Conservation (phyloP, 768 basidiomycete genomes). For the Lactifluus piperatus region DNA sequence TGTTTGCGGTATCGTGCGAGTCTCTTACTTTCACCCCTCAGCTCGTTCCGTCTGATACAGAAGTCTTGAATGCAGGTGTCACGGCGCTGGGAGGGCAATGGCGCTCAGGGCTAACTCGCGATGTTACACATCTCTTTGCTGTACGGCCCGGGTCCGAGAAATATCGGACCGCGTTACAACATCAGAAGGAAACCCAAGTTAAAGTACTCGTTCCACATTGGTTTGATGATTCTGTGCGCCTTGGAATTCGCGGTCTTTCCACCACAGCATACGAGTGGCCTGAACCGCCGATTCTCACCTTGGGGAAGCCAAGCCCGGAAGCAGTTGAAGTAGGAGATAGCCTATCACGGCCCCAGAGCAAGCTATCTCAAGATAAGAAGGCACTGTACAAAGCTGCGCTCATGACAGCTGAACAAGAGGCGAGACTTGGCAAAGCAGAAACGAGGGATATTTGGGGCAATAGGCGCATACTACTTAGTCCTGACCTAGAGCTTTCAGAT, state of each 20-base stretch:
- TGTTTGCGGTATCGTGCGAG: neutral
- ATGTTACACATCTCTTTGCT: constrained; percentile 83
- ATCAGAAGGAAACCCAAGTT: constrained; percentile 48
- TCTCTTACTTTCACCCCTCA: constrained; percentile 22
- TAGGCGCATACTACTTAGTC: constrained; percentile 51
- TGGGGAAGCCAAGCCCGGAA: constrained; percentile 21
- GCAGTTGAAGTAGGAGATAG: constrained; percentile 22
- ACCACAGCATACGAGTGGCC: constrained; percentile 66
- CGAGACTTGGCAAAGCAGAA: constrained; percentile 15
- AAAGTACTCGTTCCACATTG: constrained; percentile 81
- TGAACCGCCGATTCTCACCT: constrained; percentile 45
- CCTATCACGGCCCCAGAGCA: constrained; percentile 26
- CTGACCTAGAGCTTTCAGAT: constrained; percentile 44
- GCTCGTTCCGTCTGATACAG: constrained; percentile 57
- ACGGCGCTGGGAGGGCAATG: constrained; percentile 75
- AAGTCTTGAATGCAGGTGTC: constrained; percentile 66
- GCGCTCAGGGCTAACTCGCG: constrained; percentile 65
- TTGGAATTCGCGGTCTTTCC: constrained; percentile 39
- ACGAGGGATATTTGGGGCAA: constrained; percentile 46
- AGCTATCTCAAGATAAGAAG: constrained; percentile 27
- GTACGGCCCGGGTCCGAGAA: constrained; percentile 37
- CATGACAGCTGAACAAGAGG: constrained; percentile 20
- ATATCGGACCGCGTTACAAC: constrained; percentile 46
- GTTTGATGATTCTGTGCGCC: constrained; percentile 73
- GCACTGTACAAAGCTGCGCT: constrained; percentile 30